Conservation (phyloP, 2,329 filamentous ascomycete species). For the Bipolaris victoriae region DNA sequence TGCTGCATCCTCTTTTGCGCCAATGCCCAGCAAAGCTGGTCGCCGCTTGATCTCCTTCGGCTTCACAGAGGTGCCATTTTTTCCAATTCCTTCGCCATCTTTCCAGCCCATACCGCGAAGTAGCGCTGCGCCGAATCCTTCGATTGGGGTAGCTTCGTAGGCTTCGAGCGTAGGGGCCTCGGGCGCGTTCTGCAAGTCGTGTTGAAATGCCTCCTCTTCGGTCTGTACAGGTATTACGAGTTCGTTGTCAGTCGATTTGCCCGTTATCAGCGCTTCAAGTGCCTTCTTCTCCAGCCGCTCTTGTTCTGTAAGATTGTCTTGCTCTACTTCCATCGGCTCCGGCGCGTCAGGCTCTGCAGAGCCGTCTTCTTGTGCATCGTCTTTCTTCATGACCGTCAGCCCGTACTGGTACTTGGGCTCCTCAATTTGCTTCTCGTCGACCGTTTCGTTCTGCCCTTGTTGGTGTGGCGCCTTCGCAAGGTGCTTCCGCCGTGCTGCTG, state of each 20-base stretch:
- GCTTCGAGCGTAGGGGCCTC: constrained; percentile 79
- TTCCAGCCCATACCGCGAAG: constrained; percentile 97
- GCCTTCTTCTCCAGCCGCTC: constrained; percentile 60
- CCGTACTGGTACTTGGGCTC: constrained; percentile 55
- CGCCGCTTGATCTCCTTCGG: constrained; percentile 71
- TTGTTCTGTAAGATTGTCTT: constrained; percentile 39
- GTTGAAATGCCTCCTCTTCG: constrained; percentile 72
- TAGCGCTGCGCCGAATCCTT: constrained; percentile 90
- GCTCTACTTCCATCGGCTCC: constrained; percentile 39
- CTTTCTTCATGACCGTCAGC: constrained; percentile 57
- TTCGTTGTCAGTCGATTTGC: constrained; percentile 47
- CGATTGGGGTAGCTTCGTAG: constrained; percentile 87
- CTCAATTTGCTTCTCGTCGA: constrained; percentile 44
- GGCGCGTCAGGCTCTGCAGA: constrained; percentile 9
- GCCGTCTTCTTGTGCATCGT: constrained; percentile 20
- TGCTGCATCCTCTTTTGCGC: constrained; percentile 76
- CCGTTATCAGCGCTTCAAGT: constrained; percentile 53
- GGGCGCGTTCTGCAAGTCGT: constrained; percentile 74
- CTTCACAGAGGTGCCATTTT: constrained; percentile 55
- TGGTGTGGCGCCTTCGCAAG: constrained; percentile 64
- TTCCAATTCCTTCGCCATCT: constrained; percentile 65
- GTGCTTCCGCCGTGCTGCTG: constrained; percentile 60
- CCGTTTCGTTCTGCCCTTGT: constrained; percentile 47
- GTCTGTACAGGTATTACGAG: constrained; percentile 49
- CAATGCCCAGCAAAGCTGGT: constrained; percentile 83